phyloP scores from a whole-genome alignment of 1,284 basidiomycete species.

The Marasmius tenuissimus region DNA sequence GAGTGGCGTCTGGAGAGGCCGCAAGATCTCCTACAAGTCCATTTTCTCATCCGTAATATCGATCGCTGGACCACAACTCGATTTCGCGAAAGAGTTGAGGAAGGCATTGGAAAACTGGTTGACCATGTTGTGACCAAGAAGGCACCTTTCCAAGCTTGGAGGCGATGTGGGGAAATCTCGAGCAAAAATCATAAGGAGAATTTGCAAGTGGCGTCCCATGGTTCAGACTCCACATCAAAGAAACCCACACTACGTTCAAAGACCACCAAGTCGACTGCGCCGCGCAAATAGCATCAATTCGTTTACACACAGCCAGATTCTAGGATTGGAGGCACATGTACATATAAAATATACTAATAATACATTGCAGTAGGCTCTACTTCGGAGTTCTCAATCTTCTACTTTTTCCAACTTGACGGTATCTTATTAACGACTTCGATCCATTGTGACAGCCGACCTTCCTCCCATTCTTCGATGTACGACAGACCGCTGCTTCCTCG shows the following conservation, averaged over 20 bases:
- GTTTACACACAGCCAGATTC: too few relatives aligned
- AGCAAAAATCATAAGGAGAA: conserved; percentile 33
- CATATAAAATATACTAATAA: neutral
- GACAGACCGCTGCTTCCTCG: conserved; percentile 62
- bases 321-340: too few relatives aligned
- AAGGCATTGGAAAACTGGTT: conserved; percentile 38
- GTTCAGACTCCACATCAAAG: conserved; percentile 21
- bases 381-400: neutral
- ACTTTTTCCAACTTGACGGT: conserved; percentile 76
- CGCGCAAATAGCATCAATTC: too few relatives aligned
- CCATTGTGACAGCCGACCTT: conserved; percentile 77
- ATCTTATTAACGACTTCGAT: conserved; percentile 72
- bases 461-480: conserved; percentile 82
- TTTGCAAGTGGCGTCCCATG: conserved; percentile 16
- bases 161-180: conserved; percentile 39
- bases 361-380: neutral
- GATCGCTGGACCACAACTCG: conserved; percentile 48
- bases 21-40: conserved; percentile 47
- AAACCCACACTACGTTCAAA: conserved; percentile 8
- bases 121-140: conserved; percentile 31
- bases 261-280: too few relatives aligned
- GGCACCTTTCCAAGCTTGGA: conserved; percentile 45
- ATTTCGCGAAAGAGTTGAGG: conserved; percentile 39
- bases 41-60: conserved; percentile 54
- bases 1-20: conserved; percentile 50